phyloP scores from a whole-genome alignment of 1,284 basidiomycete genomes.

The Sporisorium iseilematis-ciliati region DNA sequence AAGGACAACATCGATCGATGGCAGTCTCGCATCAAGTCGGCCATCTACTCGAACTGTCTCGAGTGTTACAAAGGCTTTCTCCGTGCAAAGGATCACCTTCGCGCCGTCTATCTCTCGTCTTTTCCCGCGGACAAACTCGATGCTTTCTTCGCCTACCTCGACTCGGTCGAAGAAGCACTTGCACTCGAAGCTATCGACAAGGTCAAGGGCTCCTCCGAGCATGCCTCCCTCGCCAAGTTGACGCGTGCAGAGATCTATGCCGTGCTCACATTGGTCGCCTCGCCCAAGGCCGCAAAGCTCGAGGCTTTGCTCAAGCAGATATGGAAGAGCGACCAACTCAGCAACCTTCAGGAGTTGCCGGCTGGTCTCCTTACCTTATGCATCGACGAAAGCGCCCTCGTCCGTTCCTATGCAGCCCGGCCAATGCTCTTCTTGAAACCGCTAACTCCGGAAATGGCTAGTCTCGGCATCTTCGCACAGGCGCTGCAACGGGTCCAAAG shows the following conservation, averaged over 20 bases:
- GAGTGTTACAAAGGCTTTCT: constrained; percentile 58
- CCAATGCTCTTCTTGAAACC: constrained; percentile 48
- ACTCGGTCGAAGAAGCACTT: constrained; percentile 51
- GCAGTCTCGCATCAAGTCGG: constrained; percentile 29
- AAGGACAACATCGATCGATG: constrained; percentile 49
- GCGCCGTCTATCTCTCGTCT: constrained; percentile 31
- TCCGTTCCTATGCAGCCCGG: constrained; percentile 40
- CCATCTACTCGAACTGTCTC: constrained; percentile 52
- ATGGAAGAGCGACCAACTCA: constrained; percentile 36
- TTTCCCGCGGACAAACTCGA: constrained; percentile 47
- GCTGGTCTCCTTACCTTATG: constrained; percentile 45
- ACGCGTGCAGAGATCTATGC: constrained; percentile 46
- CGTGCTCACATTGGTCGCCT: constrained; percentile 44
- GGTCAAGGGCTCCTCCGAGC: constrained; percentile 11
- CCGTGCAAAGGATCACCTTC: constrained; percentile 40
- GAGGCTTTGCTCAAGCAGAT: constrained; percentile 27
- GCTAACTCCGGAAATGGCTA: constrained; percentile 23
- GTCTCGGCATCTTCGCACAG: constrained; percentile 19
- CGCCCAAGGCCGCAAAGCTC: constrained; percentile 33
- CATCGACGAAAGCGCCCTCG: constrained; percentile 38
- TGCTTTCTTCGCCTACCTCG: constrained; percentile 49
- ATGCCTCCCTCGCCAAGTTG: constrained; percentile 28
- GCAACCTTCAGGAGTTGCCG: constrained; percentile 43
- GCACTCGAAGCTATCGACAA: constrained; percentile 39
- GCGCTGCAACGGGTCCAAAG: constrained; percentile 19